Base-by-base conservation (phyloP, 495 filamentous ascomycete genomes). In the Penicillium paxilli region DNA sequence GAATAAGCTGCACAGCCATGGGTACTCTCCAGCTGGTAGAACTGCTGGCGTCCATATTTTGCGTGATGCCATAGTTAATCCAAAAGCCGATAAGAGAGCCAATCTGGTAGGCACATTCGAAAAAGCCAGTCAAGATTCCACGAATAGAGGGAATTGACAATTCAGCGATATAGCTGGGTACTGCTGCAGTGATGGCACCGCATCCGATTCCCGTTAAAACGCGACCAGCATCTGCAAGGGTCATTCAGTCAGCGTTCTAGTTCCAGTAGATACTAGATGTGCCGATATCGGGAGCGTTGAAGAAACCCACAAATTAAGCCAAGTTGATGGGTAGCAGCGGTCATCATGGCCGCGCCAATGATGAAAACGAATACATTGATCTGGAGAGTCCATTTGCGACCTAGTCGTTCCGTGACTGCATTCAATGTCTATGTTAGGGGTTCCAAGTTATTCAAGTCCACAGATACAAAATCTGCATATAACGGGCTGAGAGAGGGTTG, bases 111-210 rank as follows among this genome's bases (percentile, higher is more conserved):
- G 81, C 79, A 21, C 84, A 68, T 65, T 86, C 84, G 59, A 83
- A 87, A 42, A 87, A 74, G 30, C 84, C 81, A 28, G 89, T 85
- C 23, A 90, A 77, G 20, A 85, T 78, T 22, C 87, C 87, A 37
- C 87, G 81, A 52, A 87, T 87, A 55, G 86, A 82, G 60, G 86
- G 84, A 16, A 82, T 85, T 0, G 87, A 84, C 44, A 90, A 81
- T 66, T 90, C 87, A 46, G 86, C 75, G 56, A 86, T 83, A 62
- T 90, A 90, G 37, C 87, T 80, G 1, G 87, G 87, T 14, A 88
- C 85, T 46, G 85, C 69, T 11, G 84, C 74, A 4, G 84, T 87
- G 21, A 81, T 80, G 55, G 88, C 88, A 58, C 87, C 87, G 54
- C 88, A 79, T 54, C 80, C 84, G 42, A 90, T 57, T 47, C 87